Evolutionary conservation across 106 monocot species (phyloP).

Genomic region (Xerophyta viscosa): DNA sequence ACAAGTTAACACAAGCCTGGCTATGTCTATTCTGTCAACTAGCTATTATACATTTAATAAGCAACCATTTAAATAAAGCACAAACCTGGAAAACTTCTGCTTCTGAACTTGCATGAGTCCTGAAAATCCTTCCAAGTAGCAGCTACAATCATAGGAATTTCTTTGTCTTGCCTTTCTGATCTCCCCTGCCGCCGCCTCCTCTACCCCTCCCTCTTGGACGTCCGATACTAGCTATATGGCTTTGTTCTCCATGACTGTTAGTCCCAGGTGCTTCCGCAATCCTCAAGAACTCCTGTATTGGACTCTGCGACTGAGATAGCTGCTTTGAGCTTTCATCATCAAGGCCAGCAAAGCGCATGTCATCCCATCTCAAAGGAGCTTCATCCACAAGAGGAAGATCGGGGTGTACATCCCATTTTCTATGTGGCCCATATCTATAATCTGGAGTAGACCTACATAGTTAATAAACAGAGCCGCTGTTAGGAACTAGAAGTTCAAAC

Average conservation of each 20-base stretch:
- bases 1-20: no score
- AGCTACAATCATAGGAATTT: slow-evolving; percentile 21
- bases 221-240: background rate
- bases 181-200: slow-evolving; percentile 7
- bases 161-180: slow-evolving; percentile 43
- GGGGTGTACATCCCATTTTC: slow-evolving; percentile 35
- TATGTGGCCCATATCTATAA: slow-evolving; percentile 25
- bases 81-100: no score
- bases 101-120: no score
- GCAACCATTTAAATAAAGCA: no score
- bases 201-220: slow-evolving; percentile 11
- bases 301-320: slow-evolving; percentile 14
- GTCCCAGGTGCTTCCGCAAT: slow-evolving; percentile 24
- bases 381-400: slow-evolving; percentile 24
- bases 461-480: no score
- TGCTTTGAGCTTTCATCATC: slow-evolving; percentile 33
- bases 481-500: no score
- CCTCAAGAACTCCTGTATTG: slow-evolving; percentile 33
- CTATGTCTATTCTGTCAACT: no score
- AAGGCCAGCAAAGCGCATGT: slow-evolving; percentile 20
- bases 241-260: slow-evolving; percentile 15
- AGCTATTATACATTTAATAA: no score
- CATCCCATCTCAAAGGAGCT: slow-evolving; percentile 26
- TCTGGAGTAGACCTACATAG: slow-evolving; percentile 25
- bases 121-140: background rate